A percentile compares a stretch with the other conserved stretches of the same genome.
phyloP scores from a whole-genome alignment of 345 rosid species.

The Ailanthus altissimus region DNA sequence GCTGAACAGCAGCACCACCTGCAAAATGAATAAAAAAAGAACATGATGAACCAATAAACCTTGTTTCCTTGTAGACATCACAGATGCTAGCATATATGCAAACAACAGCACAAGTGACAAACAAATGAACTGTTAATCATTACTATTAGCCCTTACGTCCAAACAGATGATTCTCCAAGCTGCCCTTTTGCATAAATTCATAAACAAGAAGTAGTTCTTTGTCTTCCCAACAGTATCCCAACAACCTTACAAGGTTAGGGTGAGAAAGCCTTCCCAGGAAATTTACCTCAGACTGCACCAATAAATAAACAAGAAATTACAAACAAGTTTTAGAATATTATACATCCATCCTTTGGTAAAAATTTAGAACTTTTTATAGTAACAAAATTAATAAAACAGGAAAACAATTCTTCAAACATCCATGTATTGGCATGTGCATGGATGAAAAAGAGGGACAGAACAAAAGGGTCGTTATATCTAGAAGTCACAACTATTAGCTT shows the following conservation, averaged over 20 bases:
- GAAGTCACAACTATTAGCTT: constrained; percentile 1
- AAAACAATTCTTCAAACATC: background rate
- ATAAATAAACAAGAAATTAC: constrained; percentile 13
- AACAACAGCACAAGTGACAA: background rate
- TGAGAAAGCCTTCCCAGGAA: constrained; percentile 87
- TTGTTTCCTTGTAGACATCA: background rate
- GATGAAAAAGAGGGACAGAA: background rate
- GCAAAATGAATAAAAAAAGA: constrained; percentile 16
- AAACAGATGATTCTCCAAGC: constrained; percentile 91
- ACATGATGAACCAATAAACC: constrained; percentile 5
- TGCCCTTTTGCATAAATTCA: constrained; percentile 93
- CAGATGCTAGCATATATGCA: background rate
- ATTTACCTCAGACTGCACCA: constrained; percentile 70
- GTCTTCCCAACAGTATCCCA: constrained; percentile 87
- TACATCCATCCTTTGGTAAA: no score
- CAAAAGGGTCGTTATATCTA: background rate
- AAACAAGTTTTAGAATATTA: background rate
- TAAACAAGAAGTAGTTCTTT: constrained; percentile 79
- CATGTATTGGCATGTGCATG: background rate
- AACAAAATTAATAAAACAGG: background rate
- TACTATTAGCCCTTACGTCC: constrained; percentile 54
- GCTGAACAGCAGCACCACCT: constrained; percentile 83
- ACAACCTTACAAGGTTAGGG: constrained; percentile 79
- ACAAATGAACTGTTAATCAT: background rate
- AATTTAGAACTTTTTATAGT: background rate